A percentile compares a stretch with the other conserved stretches of the same genome.
phyloP scores from a whole-genome alignment of 2,329 filamentous ascomycete species.

The Anthostomella pinea region DNA sequence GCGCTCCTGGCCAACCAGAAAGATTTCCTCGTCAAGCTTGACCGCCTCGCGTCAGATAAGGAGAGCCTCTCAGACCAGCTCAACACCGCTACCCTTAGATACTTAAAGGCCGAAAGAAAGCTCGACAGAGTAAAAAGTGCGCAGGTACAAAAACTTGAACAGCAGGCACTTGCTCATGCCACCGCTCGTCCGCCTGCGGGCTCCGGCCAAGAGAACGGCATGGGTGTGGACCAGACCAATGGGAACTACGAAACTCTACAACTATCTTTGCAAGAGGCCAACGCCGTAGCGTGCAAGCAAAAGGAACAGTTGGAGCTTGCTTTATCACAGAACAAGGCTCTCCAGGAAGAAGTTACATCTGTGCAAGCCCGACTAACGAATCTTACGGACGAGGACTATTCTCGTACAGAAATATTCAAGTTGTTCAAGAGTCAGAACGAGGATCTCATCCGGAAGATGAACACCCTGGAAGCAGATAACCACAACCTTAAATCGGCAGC shows the following conservation, averaged over 20 bases:
- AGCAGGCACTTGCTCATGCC: slow-evolving; percentile 75
- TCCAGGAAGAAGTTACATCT: slow-evolving; percentile 76
- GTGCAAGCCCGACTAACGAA: slow-evolving; percentile 66
- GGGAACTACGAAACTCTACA: slow-evolving; percentile 65
- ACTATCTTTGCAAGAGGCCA: slow-evolving; percentile 72
- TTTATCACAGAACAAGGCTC: slow-evolving; percentile 69
- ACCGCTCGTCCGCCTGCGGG: slow-evolving; percentile 45
- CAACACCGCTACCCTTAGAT: slow-evolving; percentile 83
- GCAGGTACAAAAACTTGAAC: slow-evolving; percentile 88
- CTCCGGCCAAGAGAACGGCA: slow-evolving; percentile 49
- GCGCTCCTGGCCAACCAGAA: slow-evolving; percentile 79
- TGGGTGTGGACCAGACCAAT: slow-evolving; percentile 52
- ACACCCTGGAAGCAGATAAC: slow-evolving; percentile 86
- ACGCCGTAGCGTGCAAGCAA: slow-evolving; percentile 74
- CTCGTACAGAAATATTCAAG: slow-evolving; percentile 91
- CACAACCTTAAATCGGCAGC: slow-evolving; percentile 80
- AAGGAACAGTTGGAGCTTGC: slow-evolving; percentile 84
- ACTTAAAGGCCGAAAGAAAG: slow-evolving; percentile 94
- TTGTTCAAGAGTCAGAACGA: slow-evolving; percentile 86
- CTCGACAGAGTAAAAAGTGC: slow-evolving; percentile 84
- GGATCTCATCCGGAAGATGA: slow-evolving; percentile 87
- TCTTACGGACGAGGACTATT: slow-evolving; percentile 88
- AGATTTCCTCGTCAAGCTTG: slow-evolving; percentile 71
- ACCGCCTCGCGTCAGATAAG: slow-evolving; percentile 73
- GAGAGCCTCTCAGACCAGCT: slow-evolving; percentile 82